Evolutionary conservation across 2,329 filamentous ascomycete species (phyloP).

Genomic region (Apiospora hydei): DNA sequence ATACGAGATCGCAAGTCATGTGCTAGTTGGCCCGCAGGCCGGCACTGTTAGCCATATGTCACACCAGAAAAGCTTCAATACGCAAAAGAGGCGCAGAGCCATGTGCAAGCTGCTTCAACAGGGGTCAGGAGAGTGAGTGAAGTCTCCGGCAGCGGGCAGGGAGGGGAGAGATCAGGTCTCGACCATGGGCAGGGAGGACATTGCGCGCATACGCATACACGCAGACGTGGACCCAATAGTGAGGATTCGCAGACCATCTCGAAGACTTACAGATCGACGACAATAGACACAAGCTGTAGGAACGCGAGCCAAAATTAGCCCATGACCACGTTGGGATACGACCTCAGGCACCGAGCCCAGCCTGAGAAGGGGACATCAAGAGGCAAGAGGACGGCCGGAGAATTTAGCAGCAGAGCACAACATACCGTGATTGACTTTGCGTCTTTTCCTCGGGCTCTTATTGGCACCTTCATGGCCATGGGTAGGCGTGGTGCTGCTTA

Average conservation of each 20-base stretch:
- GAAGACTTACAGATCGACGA: conserved; percentile 81
- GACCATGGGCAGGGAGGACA: conserved; percentile 30
- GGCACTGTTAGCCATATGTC: conserved; percentile 54
- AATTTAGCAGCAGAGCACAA: conserved; percentile 39
- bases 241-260: conserved; percentile 38
- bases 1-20: conserved; percentile 92
- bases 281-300: conserved; percentile 85
- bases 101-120: conserved; percentile 26
- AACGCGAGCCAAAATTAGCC: conserved; percentile 51
- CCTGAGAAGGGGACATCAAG: conserved; percentile 4
- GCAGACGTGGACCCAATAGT: conserved; percentile 43
- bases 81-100: conserved; percentile 24
- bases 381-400: conserved; percentile 26
- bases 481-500: conserved; percentile 30
- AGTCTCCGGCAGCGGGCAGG: conserved; percentile 32
- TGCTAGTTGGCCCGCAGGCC: conserved; percentile 64
- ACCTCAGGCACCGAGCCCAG: conserved; percentile 25
- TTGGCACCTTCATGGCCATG: conserved; percentile 43
- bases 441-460: conserved; percentile 80
- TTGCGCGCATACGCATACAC: conserved; percentile 34
- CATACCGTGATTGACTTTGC: conserved; percentile 90
- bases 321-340: conserved; percentile 35
- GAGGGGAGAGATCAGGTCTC: conserved; percentile 28
- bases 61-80: conserved; percentile 30
- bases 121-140: conserved; percentile 29